A percentile compares a stretch with the other conserved stretches of the same genome.
phyloP scores from a whole-genome alignment of 495 filamentous ascomycete genomes.

The Daldinia decipiens region DNA sequence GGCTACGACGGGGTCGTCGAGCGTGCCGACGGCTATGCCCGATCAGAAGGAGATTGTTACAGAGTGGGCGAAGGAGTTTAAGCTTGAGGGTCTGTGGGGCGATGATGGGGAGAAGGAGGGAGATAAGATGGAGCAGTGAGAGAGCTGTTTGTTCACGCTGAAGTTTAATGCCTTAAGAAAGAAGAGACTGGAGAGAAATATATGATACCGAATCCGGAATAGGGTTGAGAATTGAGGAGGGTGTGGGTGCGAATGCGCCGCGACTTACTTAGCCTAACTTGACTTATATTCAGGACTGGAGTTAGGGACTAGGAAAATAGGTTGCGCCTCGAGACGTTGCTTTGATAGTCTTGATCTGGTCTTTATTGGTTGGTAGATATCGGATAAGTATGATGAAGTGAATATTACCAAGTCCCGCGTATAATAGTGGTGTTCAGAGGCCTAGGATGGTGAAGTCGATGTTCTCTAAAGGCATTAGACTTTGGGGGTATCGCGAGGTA shows the following conservation, averaged over 20 bases:
- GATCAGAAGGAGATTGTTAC: conserved; percentile 89
- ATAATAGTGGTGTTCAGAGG: background rate
- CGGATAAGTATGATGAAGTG: background rate
- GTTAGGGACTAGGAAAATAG: conserved; percentile 17
- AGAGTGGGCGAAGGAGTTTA: conserved; percentile 95
- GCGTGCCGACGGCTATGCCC: conserved; percentile 47
- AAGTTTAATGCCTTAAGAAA: background rate
- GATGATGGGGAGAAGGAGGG: conserved; percentile 53
- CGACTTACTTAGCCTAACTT: background rate
- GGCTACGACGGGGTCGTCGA: background rate
- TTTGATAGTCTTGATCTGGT: conserved; percentile 8
- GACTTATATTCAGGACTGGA: conserved; percentile 5
- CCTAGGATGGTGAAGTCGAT: background rate
- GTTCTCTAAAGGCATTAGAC: no score
- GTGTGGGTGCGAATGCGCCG: background rate
- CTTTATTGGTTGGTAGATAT: background rate
- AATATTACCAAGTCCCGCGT: background rate
- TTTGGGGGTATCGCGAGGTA: no score
- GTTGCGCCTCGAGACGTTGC: background rate
- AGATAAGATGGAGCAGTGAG: conserved; percentile 48
- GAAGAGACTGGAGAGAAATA: background rate
- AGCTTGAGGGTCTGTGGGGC: conserved; percentile 93
- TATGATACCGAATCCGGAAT: background rate
- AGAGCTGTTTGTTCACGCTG: background rate
- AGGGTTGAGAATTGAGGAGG: background rate